Conservation (phyloP, 305 asterid genomes). For the Coffea humblotiana region DNA sequence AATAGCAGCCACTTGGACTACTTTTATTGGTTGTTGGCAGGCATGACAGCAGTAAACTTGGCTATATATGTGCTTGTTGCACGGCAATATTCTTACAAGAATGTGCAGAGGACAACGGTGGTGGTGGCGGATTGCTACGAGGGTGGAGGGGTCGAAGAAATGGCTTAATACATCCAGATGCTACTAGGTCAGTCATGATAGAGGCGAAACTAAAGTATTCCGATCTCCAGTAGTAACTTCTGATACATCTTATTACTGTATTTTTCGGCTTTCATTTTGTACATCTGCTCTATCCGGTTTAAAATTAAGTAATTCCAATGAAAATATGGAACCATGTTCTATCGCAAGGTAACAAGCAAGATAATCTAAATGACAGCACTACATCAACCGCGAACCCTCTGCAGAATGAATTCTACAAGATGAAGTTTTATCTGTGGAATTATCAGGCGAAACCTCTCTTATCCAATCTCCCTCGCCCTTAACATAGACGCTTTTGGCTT, state of each 20-base stretch:
- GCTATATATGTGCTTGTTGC: conserved; percentile 53
- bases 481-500: neutral
- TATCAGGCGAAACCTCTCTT: neutral
- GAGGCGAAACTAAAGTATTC: neutral
- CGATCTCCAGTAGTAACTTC: neutral
- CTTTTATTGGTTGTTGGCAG: conserved; percentile 73
- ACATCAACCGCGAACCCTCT: neutral
- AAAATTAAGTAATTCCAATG: neutral
- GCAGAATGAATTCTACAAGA: neutral
- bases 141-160: conserved; percentile 26
- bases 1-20: conserved; percentile 71
- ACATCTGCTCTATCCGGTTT: neutral
- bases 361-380: neutral
- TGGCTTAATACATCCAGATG: conserved; percentile 26
- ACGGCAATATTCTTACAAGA: conserved; percentile 68
- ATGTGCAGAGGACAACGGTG: conserved; percentile 43
- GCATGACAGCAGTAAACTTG: conserved; percentile 44
- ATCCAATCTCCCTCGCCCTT: neutral
- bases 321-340: neutral
- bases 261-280: neutral
- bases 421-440: neutral
- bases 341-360: neutral
- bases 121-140: conserved; percentile 55
- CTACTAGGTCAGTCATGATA: neutral
- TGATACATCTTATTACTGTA: neutral